phyloP scores from a whole-genome alignment of 441 rosid genomes.

The Gossypium schwendimanii region DNA sequence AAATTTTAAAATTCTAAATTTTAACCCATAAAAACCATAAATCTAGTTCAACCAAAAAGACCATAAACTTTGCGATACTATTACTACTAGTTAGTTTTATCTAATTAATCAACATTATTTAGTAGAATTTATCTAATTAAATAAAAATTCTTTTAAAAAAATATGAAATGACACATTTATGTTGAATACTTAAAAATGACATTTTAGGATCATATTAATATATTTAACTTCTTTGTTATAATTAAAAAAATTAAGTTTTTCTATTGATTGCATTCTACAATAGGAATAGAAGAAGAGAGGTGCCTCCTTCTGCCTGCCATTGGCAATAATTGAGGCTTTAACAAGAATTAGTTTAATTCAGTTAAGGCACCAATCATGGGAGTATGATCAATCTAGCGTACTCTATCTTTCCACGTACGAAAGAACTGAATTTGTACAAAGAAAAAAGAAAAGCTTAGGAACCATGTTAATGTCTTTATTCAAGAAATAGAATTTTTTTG shows the following conservation, averaged over 20 bases:
- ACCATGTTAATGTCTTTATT: constrained; percentile 29
- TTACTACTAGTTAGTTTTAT: too few species aligned
- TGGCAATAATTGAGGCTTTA: constrained; percentile 43
- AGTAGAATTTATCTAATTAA: too few species aligned
- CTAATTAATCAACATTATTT: too few species aligned
- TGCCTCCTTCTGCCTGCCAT: background rate
- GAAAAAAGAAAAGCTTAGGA: constrained; percentile 22
- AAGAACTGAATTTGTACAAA: constrained; percentile 25
- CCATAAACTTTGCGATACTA: too few species aligned
- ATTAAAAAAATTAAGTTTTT: background rate
- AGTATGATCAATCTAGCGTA: constrained; percentile 33
- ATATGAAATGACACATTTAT: too few species aligned
- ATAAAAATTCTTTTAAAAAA: too few species aligned
- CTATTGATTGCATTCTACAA: background rate
- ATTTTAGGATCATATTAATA: too few species aligned
- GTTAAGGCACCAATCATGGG: constrained; percentile 45
- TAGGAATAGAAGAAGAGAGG: background rate
- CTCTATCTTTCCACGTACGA: constrained; percentile 56
- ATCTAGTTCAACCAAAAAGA: too few species aligned
- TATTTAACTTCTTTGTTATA: too few species aligned
- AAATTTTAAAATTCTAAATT: too few species aligned
- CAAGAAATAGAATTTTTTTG: constrained; percentile 13
- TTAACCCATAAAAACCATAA: too few species aligned
- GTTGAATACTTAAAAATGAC: too few species aligned
- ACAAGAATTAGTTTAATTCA: constrained; percentile 31